phyloP scores from a whole-genome alignment of 1,284 basidiomycete species.

The Rhodotorula sp. region DNA sequence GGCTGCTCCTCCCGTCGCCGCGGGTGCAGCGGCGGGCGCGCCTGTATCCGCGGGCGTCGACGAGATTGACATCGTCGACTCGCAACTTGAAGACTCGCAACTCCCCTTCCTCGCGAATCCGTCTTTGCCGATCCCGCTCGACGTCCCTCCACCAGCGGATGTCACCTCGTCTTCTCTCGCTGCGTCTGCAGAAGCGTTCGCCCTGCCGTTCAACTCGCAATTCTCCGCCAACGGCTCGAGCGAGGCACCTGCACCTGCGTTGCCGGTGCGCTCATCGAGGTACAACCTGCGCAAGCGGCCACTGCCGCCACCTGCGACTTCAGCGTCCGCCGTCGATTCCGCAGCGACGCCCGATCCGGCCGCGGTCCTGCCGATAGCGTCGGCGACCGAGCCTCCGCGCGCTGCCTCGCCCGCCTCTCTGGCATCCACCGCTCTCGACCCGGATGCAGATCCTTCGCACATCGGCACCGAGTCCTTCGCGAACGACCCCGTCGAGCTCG shows the following conservation, averaged over 20 bases:
- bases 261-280: background rate
- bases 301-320: background rate
- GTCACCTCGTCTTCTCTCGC: background rate
- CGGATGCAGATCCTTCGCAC: slow-evolving; percentile 9
- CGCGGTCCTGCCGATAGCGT: background rate
- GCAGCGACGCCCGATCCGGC: background rate
- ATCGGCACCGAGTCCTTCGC: slow-evolving; percentile 39
- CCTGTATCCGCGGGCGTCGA: background rate
- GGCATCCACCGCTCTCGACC: slow-evolving; percentile 1
- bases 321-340: background rate
- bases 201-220: slow-evolving; percentile 18
- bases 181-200: background rate
- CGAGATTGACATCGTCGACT: background rate
- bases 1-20: too few relatives aligned
- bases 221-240: background rate
- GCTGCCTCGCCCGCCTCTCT: background rate
- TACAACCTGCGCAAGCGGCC: slow-evolving; percentile 16
- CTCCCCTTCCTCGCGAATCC: slow-evolving; percentile 24
- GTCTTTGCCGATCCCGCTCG: slow-evolving; percentile 3
- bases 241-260: background rate
- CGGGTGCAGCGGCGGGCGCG: too few relatives aligned
- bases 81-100: slow-evolving; percentile 12
- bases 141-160: background rate
- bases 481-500: slow-evolving; percentile 21
- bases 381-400: too few relatives aligned